Evolutionary conservation across 177 flowering plant genomes (phyloP).

Genomic region (Vitis hybrid): DNA sequence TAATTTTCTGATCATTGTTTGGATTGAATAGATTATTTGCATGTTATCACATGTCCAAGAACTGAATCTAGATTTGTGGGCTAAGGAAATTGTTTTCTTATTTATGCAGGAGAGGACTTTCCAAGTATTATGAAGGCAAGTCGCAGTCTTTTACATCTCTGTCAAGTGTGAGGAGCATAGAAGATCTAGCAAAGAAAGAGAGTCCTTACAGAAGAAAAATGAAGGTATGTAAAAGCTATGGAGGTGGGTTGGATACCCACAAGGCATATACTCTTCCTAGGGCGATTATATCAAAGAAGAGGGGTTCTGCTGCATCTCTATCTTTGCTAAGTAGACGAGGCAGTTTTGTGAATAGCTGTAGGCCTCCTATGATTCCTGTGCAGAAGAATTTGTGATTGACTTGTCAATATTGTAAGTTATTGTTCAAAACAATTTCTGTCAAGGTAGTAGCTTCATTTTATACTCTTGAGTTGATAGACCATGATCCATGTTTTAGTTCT

Average conservation of each 20-base stretch:
- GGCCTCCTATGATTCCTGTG: slow-evolving; percentile 30
- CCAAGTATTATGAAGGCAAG: slow-evolving; percentile 64
- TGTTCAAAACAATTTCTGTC: too few relatives aligned
- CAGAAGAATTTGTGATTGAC: slow-evolving; percentile 22
- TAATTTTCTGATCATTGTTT: too few relatives aligned
- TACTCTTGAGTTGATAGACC: too few relatives aligned
- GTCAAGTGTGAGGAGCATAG: slow-evolving; percentile 50
- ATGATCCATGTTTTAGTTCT: too few relatives aligned
- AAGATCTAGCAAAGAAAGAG: slow-evolving; percentile 69
- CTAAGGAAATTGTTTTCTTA: background rate
- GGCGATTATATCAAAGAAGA: slow-evolving; percentile 55
- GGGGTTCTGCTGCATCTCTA: slow-evolving; percentile 28
- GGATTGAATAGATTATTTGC: too few relatives aligned
- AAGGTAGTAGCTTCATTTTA: too few relatives aligned
- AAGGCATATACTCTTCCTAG: slow-evolving; percentile 45
- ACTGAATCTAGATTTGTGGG: background rate
- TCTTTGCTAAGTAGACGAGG: slow-evolving; percentile 26
- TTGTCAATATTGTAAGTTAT: too few relatives aligned
- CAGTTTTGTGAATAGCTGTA: slow-evolving; percentile 23
- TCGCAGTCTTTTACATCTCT: slow-evolving; percentile 73
- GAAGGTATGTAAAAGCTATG: slow-evolving; percentile 62
- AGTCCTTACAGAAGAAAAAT: slow-evolving; percentile 39
- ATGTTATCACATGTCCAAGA: too few relatives aligned
- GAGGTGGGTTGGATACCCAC: slow-evolving; percentile 38
- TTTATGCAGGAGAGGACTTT: slow-evolving; percentile 77